phyloP scores from a whole-genome alignment of 1,139 yeast species.

The Zygosaccharomyces pseudobailii region DNA sequence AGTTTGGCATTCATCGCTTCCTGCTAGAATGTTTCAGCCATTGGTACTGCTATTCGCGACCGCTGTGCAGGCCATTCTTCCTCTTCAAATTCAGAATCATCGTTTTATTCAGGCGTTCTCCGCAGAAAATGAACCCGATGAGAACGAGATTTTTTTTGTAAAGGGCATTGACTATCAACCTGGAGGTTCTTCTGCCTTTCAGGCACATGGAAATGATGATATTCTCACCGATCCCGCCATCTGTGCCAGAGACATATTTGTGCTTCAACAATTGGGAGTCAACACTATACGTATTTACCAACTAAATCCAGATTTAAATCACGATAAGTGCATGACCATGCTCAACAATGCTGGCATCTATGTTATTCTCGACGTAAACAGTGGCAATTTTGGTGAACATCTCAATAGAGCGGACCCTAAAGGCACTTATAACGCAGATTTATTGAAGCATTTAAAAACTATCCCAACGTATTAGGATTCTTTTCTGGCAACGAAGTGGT shows the following conservation, averaged over 20 bases:
- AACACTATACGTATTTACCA: constrained; percentile 71
- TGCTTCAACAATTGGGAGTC: constrained; percentile 70
- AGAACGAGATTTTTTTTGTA: constrained; percentile 47
- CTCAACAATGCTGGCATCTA: constrained; percentile 87
- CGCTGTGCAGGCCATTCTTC: constrained; percentile 40
- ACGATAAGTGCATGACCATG: constrained; percentile 82
- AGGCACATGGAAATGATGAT: constrained; percentile 43
- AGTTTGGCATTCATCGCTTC: neutral
- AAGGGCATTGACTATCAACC: constrained; percentile 70
- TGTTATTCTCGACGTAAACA: constrained; percentile 79
- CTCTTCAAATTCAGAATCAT: constrained; percentile 43
- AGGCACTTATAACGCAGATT: constrained; percentile 66
- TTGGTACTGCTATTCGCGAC: constrained; percentile 6
- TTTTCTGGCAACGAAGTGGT: constrained; percentile 92
- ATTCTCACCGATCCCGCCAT: constrained; percentile 67
- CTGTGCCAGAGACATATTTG: constrained; percentile 78
- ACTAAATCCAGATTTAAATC: constrained; percentile 70
- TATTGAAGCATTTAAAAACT: constrained; percentile 76
- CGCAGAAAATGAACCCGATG: constrained; percentile 32
- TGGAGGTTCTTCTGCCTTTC: constrained; percentile 63
- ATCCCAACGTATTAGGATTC: constrained; percentile 84
- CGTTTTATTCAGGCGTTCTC: constrained; percentile 46
- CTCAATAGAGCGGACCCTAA: constrained; percentile 72
- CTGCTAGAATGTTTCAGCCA: neutral
- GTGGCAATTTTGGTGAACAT: constrained; percentile 60